Conservation (phyloP, 2,329 filamentous ascomycete species). For the Trichoderma asperellum region DNA sequence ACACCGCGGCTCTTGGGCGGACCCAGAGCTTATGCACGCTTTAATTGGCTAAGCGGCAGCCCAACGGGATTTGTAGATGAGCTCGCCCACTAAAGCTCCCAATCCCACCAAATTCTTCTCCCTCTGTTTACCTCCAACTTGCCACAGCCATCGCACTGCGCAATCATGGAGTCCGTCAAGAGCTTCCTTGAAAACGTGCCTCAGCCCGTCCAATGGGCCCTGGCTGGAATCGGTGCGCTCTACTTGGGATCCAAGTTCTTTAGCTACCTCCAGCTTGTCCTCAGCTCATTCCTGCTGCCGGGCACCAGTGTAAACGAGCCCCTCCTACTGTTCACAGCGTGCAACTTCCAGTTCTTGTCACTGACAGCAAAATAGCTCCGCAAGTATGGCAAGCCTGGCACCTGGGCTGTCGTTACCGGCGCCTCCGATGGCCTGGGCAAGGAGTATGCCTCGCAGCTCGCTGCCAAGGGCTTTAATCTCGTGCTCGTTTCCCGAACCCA, state of each 20-base stretch:
- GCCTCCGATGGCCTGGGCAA: conserved; percentile 97
- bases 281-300: conserved; percentile 70
- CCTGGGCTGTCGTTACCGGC: conserved; percentile 92
- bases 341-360: not conserved
- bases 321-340: not conserved
- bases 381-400: conserved; percentile 87
- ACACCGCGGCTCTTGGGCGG: not conserved
- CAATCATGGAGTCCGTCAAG: conserved; percentile 39
- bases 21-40: conserved; percentile 10
- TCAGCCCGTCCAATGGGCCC: conserved; percentile 49
- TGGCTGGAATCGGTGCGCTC: conserved; percentile 62
- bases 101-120: conserved; percentile 16
- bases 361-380: conserved; percentile 60
- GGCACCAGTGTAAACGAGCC: conserved; percentile 59
- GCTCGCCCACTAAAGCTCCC: conserved; percentile 15
- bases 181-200: conserved; percentile 35
- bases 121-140: conserved; percentile 3
- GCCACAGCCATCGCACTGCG: not conserved
- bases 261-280: conserved; percentile 62
- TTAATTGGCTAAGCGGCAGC: conserved; percentile 7
- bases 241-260: conserved; percentile 60
- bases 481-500: conserved; percentile 94
- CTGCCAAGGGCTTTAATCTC: conserved; percentile 90
- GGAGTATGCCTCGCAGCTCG: conserved; percentile 90
- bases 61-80: conserved; percentile 4